Base-by-base conservation (phyloP, 345 rosid genomes). In the Syzygium aqueum region DNA sequence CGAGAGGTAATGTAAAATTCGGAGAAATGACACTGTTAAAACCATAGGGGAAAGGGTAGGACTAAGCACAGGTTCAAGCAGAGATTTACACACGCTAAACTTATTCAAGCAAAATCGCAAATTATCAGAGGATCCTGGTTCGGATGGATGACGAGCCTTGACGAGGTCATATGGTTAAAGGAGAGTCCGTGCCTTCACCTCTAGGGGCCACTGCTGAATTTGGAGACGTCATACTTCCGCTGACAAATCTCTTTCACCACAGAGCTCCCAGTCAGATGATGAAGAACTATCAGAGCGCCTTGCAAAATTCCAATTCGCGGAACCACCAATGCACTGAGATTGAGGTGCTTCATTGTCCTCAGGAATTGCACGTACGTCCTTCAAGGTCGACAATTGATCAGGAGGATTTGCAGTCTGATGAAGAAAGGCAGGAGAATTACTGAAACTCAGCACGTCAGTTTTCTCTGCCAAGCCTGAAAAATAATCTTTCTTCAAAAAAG, bases 201-300 rank as follows among this genome's bases (percentile, higher is more conserved):
- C 12, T 73, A 73, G 25, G 14, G 82, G 3, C 82, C 82, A 73
- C 10, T 73, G 49, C 82, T 21, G 82, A 19, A 37, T 14, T 73
- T 37, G 82, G 82, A 73, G 49, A 22, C 82, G 19, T 73, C 82
- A 73, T 37, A 37, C 49, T 11, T 73, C 82, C 43, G 85, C 92
- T 37, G 82, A 73, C 49, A 37, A 37, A 73, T 95, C 88, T 95
- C 96, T 89, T 90, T 92, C 87, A 89, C 86, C 53, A 96, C 94
- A 90, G 93, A 73, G 96, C 88, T 97, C 98, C 98, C 97, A 97
- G 43, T 95, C 98, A 2, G 95, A 93, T 73, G 94, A 87, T 57
- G 91, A 90, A 85, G 51, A 86, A 8, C 82, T 19, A 73, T 93
- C 96, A 22, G 87, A 89, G 87, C 91, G 85, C 3, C 89, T 56